phyloP scores from a whole-genome alignment of 2,329 filamentous ascomycete genomes.

The Rutstroemia sp. region DNA sequence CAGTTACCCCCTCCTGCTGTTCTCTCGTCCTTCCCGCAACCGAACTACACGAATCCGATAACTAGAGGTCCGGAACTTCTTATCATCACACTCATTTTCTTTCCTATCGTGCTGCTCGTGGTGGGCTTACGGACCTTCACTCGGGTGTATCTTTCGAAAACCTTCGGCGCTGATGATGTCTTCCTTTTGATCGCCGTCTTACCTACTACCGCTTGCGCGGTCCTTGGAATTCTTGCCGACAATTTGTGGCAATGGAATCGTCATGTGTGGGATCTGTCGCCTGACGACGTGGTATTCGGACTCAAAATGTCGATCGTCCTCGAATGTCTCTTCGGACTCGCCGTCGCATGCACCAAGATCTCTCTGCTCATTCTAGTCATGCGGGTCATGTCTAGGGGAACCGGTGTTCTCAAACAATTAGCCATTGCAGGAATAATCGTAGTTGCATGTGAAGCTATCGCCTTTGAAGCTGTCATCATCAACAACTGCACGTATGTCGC shows the following conservation, averaged over 20 bases:
- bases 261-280: conserved; percentile 35
- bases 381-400: conserved; percentile 31
- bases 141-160: conserved; percentile 36
- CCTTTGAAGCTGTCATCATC: conserved; percentile 31
- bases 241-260: conserved; percentile 32
- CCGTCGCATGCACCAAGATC: conserved; percentile 31
- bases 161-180: conserved; percentile 39
- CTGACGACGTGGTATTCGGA: conserved; percentile 24
- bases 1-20: conserved; percentile 5
- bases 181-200: conserved; percentile 34
- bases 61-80: conserved; percentile 37
- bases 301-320: conserved; percentile 32
- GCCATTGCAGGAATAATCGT: conserved; percentile 28
- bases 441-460: conserved; percentile 25
- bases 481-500: conserved; percentile 35
- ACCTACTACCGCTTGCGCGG: conserved; percentile 32
- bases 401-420: conserved; percentile 26
- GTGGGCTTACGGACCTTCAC: conserved; percentile 40
- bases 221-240: conserved; percentile 29
- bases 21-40: conserved; percentile 26
- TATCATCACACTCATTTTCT: conserved; percentile 34
- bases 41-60: conserved; percentile 40
- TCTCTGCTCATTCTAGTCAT: conserved; percentile 29
- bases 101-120: conserved; percentile 34
- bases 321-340: conserved; percentile 32